Evolutionary conservation across 1,139 yeast species (phyloP).

Genomic region (Protomyces gravidus): DNA sequence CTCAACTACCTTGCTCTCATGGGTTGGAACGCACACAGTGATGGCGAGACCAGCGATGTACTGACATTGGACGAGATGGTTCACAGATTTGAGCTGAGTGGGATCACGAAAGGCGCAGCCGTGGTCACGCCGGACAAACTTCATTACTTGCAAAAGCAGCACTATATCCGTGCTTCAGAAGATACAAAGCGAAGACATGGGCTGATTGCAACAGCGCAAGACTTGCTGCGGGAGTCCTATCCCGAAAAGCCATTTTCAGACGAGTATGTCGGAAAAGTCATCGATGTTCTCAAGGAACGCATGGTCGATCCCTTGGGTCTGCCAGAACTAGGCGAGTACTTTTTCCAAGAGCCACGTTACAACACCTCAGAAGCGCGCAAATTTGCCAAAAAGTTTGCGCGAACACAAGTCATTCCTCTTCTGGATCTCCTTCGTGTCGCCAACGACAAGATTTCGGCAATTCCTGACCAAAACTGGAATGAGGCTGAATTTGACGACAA

Average conservation of each 20-base stretch:
- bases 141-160: conserved; percentile 54
- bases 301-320: conserved; percentile 21
- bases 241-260: conserved; percentile 1
- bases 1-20: conserved; percentile 81
- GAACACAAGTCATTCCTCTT: background rate
- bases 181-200: conserved; percentile 6
- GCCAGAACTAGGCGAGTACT: conserved; percentile 18
- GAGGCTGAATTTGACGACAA: conserved; percentile 23
- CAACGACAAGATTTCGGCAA: background rate
- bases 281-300: conserved; percentile 17
- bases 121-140: conserved; percentile 79
- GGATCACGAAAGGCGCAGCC: conserved; percentile 87
- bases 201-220: conserved; percentile 10
- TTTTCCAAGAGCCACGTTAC: conserved; percentile 13
- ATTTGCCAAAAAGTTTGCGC: conserved; percentile 7
- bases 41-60: conserved; percentile 47
- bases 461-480: conserved; percentile 4
- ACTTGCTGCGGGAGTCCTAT: background rate
- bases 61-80: conserved; percentile 55
- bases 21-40: conserved; percentile 68
- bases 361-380: conserved; percentile 6
- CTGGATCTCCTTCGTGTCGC: background rate
- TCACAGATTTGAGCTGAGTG: conserved; percentile 51
- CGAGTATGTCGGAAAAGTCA: conserved; percentile 21
- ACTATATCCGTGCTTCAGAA: conserved; percentile 22